A percentile compares a stretch with the other conserved stretches of the same genome.
Conservation (phyloP, 768 basidiomycete genomes). For the Myochromella boudieri region DNA sequence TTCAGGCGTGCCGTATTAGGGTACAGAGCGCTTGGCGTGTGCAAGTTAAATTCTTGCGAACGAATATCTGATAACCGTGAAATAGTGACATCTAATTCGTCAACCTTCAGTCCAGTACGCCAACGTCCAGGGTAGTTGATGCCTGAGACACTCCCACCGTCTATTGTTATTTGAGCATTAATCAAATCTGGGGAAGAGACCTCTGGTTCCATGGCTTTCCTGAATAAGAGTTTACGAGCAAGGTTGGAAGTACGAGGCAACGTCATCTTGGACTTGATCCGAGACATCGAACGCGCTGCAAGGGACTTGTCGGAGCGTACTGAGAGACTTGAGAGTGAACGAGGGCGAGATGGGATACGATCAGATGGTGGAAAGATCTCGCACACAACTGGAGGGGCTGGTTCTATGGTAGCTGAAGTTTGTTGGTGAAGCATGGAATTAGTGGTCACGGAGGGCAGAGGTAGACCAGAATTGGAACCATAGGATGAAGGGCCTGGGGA, state of each 20-base stretch:
- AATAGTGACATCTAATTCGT: slow-evolving; percentile 19
- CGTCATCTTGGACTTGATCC: slow-evolving; percentile 47
- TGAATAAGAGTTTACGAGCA: slow-evolving; percentile 55
- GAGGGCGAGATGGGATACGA: slow-evolving; percentile 44
- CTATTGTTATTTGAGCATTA: background rate
- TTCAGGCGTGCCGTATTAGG: slow-evolving; percentile 26
- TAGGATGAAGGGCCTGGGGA: slow-evolving; percentile 40
- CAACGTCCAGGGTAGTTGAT: slow-evolving; percentile 43
- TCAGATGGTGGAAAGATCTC: slow-evolving; percentile 23
- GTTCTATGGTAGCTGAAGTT: slow-evolving; percentile 11
- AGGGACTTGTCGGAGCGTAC: slow-evolving; percentile 40
- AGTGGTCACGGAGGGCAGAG: slow-evolving; percentile 9
- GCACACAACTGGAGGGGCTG: slow-evolving; percentile 17
- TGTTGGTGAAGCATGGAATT: slow-evolving; percentile 8
- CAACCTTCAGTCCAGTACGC: slow-evolving; percentile 35
- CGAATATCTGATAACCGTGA: slow-evolving; percentile 11
- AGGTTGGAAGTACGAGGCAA: slow-evolving; percentile 45
- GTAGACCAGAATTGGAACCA: slow-evolving; percentile 21
- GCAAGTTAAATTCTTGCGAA: slow-evolving; percentile 2
- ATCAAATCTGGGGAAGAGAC: background rate
- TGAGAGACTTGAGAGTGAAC: slow-evolving; percentile 58
- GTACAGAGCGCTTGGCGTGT: slow-evolving; percentile 2
- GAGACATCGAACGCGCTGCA: slow-evolving; percentile 46
- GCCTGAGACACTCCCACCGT: slow-evolving; percentile 22
- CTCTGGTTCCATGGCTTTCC: slow-evolving; percentile 29